phyloP scores from a whole-genome alignment of 129 eudicot genomes.

The Logfia minima region DNA sequence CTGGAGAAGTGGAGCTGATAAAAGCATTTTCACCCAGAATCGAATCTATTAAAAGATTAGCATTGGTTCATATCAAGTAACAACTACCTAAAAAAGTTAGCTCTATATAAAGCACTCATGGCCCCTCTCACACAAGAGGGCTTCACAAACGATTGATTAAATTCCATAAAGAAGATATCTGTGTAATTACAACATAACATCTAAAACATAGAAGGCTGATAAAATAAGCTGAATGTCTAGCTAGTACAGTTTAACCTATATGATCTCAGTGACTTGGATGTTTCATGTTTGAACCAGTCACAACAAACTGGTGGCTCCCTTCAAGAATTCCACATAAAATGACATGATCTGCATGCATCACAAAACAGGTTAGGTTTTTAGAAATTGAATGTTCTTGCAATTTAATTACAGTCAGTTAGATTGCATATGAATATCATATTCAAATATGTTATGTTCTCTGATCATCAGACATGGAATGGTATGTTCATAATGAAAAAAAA shows the following conservation, averaged over 20 bases:
- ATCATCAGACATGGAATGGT: too few relatives aligned
- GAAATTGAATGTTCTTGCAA: background rate
- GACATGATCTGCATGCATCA: constrained; percentile 16
- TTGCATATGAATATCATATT: background rate
- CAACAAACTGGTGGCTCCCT: background rate
- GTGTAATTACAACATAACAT: constrained; percentile 34
- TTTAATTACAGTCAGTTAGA: background rate
- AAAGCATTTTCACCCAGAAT: background rate
- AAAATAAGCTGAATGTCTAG: constrained; percentile 20
- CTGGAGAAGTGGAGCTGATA: background rate
- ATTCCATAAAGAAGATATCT: constrained; percentile 18
- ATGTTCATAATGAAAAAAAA: too few relatives aligned
- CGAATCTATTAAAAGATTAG: background rate
- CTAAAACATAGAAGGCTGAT: constrained; percentile 13
- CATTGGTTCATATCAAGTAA: constrained; percentile 24
- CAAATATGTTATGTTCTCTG: too few relatives aligned
- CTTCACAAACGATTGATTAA: constrained; percentile 18
- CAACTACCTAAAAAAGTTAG: constrained; percentile 9
- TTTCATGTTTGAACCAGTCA: background rate
- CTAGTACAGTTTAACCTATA: constrained; percentile 13
- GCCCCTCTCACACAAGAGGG: constrained; percentile 10
- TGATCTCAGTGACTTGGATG: constrained; percentile 8
- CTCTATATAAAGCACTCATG: constrained; percentile 17
- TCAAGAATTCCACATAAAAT: background rate
- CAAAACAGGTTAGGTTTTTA: background rate